Evolutionary conservation across 345 rosid species (phyloP).

Genomic region (Camelina neglecta): DNA sequence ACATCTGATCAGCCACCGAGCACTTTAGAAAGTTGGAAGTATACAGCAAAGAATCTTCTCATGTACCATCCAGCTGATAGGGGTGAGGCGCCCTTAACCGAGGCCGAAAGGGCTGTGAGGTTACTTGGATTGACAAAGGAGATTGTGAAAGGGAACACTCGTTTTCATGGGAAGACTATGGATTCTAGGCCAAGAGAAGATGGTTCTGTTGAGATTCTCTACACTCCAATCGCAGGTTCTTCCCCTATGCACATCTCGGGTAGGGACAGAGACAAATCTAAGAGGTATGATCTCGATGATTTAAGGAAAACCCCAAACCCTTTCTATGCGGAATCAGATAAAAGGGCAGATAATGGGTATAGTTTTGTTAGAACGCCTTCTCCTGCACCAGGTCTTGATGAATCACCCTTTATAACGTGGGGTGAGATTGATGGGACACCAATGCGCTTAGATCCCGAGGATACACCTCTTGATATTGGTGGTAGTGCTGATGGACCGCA

Average conservation of each 20-base stretch:
- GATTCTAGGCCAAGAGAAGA: constrained; percentile 85
- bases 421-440: constrained; percentile 99
- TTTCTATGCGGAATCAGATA: constrained; percentile 76
- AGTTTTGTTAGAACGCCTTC: constrained; percentile 92
- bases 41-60: constrained; percentile 83
- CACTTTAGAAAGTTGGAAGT: constrained; percentile 90
- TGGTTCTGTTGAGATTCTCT: constrained; percentile 79
- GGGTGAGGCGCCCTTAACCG: constrained; percentile 83
- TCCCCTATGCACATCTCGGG: constrained; percentile 67
- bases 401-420: constrained; percentile 94
- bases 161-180: constrained; percentile 87
- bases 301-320: constrained; percentile 81
- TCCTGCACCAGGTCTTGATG: constrained; percentile 92
- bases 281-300: constrained; percentile 90
- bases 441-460: constrained; percentile 82
- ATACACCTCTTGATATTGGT: constrained; percentile 89
- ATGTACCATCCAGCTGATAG: constrained; percentile 96
- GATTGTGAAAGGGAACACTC: constrained; percentile 65
- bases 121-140: constrained; percentile 79
- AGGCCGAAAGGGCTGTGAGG: constrained; percentile 72
- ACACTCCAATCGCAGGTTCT: constrained; percentile 76
- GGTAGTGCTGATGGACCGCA: constrained; percentile 85
- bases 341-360: constrained; percentile 85
- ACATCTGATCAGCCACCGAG: constrained; percentile 92
- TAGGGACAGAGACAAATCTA: constrained; percentile 75